A percentile compares a stretch with the other conserved stretches of the same genome.
phyloP scores from a whole-genome alignment of 192 early-diverging fungal genomes.

The Entophlyctis helioformis region DNA sequence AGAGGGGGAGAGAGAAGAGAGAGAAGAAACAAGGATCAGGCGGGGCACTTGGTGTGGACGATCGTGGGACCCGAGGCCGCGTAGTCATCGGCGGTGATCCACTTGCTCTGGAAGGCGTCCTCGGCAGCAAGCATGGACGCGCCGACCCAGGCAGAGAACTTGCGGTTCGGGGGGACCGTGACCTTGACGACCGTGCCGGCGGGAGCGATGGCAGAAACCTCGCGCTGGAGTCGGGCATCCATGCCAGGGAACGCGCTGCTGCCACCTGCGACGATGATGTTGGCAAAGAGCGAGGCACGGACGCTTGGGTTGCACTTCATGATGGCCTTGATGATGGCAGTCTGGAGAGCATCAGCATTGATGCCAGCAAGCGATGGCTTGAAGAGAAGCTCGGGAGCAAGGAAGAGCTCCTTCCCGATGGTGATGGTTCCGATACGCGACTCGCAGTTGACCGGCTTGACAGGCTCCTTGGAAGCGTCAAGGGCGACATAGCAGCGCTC shows the following conservation, averaged over 20 bases:
- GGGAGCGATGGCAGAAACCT: slow-evolving; percentile 44
- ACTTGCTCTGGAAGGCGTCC: slow-evolving; percentile 54
- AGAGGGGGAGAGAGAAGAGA: too few relatives aligned
- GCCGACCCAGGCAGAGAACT: slow-evolving; percentile 59
- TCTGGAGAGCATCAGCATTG: too few relatives aligned
- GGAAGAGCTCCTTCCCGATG: slow-evolving; percentile 51
- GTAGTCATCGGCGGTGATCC: slow-evolving; percentile 54
- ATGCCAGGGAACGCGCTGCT: slow-evolving; percentile 33
- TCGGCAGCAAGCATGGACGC: slow-evolving; percentile 50
- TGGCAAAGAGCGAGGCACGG: slow-evolving; percentile 29
- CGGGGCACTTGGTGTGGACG: too few relatives aligned
- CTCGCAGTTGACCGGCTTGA: too few relatives aligned
- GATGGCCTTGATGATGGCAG: too few relatives aligned
- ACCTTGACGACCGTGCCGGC: slow-evolving; percentile 47
- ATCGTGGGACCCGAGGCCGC: slow-evolving; percentile 45
- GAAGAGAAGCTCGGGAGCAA: slow-evolving; percentile 47
- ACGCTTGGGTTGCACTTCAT: too few relatives aligned
- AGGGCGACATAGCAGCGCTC: too few relatives aligned
- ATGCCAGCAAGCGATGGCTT: slow-evolving; percentile 44
- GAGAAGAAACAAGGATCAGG: too few relatives aligned
- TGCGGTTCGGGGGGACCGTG: slow-evolving; percentile 46
- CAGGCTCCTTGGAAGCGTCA: too few relatives aligned
- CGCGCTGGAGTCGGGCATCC: slow-evolving; percentile 39
- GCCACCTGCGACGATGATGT: slow-evolving; percentile 27
- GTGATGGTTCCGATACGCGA: too few relatives aligned